phyloP scores from a whole-genome alignment of 108 stramenopile species.

The Cyclotella sp. region DNA sequence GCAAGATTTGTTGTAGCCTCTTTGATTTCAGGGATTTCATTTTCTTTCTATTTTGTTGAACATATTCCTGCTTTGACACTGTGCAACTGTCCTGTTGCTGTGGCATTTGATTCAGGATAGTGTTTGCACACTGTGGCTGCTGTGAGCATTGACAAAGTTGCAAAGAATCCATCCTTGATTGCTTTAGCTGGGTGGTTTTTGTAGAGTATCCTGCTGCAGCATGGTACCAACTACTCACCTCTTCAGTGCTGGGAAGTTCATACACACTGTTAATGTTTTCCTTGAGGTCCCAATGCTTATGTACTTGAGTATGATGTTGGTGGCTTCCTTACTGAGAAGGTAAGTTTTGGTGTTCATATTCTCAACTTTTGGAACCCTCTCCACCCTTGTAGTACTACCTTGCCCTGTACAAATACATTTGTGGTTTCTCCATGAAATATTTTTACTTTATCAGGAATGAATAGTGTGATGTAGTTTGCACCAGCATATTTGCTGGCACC shows the following conservation, averaged over 20 bases:
- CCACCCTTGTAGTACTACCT: slow-evolving; percentile 4
- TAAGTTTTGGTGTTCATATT: background rate
- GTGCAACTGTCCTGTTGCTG: slow-evolving; percentile 2
- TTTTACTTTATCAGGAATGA: slow-evolving; percentile 1
- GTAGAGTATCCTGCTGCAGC: slow-evolving; percentile 21
- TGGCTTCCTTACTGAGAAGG: background rate
- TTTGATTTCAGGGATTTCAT: background rate
- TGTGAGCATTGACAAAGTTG: slow-evolving; percentile 15
- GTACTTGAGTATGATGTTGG: background rate
- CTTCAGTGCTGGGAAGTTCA: slow-evolving; percentile 11
- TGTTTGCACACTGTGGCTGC: background rate
- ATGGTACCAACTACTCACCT: slow-evolving; percentile 17
- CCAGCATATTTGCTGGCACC: slow-evolving; percentile 22
- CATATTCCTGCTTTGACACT: slow-evolving; percentile 1
- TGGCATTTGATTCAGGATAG: slow-evolving; percentile 3
- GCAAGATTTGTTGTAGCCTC: background rate
- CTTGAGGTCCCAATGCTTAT: no score
- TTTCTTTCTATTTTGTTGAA: background rate
- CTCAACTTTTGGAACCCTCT: background rate
- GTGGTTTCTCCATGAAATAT: slow-evolving; percentile 10
- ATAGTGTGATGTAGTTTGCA: slow-evolving; percentile 15
- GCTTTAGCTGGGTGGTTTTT: slow-evolving; percentile 13
- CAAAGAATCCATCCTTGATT: slow-evolving; percentile 7
- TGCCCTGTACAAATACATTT: slow-evolving; percentile 2
- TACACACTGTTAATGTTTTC: slow-evolving; percentile 3